Evolutionary conservation across 78 protist species (phyloP).

Genomic region (Dictyostelium brefeldianum): DNA sequence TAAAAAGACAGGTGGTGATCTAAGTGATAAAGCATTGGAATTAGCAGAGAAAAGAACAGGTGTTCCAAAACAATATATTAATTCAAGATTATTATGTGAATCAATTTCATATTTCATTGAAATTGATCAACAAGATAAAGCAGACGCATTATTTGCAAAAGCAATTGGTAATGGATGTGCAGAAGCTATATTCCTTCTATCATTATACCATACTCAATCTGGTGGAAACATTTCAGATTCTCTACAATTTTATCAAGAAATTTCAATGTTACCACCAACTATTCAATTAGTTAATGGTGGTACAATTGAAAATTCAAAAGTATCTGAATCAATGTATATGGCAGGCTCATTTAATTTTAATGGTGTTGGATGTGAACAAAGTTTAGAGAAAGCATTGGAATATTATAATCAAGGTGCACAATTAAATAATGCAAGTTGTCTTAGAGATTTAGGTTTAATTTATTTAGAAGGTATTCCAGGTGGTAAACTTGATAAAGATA

Average conservation of each 20-base stretch:
- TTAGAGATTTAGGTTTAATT: neutral
- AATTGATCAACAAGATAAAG: neutral
- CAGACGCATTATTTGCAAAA: neutral
- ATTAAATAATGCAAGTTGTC: neutral
- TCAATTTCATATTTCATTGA: neutral
- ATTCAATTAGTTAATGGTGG: neutral
- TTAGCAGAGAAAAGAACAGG: neutral
- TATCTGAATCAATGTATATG: neutral
- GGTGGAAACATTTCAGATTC: slow-evolving; percentile 1
- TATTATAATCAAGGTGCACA: neutral
- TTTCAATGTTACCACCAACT: neutral
- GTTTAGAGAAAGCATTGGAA: neutral
- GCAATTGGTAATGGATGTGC: slow-evolving; percentile 2
- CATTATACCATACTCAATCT: slow-evolving; percentile 1
- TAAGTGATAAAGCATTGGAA: neutral
- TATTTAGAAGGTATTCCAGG: neutral
- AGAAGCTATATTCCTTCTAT: neutral
- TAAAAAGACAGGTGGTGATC: neutral
- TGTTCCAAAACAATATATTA: neutral
- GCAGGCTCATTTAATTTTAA: neutral
- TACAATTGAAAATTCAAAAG: neutral
- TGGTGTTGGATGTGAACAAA: neutral
- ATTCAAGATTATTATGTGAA: slow-evolving; percentile 4
- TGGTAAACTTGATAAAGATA: neutral
- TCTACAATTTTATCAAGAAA: neutral